Conservation (phyloP, 139 green algal species). For the Nannochloris sp. region DNA sequence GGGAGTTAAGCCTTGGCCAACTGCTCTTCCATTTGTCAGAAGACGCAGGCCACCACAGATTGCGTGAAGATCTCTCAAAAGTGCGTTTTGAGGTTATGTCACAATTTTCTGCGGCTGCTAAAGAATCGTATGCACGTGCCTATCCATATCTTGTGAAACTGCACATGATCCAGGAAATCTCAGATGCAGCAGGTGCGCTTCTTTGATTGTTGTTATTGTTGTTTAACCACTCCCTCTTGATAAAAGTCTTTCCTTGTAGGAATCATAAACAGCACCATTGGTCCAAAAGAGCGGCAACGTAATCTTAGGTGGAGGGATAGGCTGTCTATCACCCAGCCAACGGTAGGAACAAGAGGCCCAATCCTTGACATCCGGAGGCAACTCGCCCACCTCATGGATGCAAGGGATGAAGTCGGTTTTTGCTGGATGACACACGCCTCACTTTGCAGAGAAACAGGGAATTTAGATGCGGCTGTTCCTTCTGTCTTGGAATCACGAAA, state of each 20-base stretch:
- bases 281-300: constrained; percentile 29
- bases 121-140: constrained; percentile 79
- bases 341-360: constrained; percentile 62
- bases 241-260: too few species aligned
- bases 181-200: constrained; percentile 25
- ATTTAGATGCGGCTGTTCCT: constrained; percentile 71
- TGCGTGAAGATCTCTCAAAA: constrained; percentile 25
- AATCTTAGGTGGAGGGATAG: constrained; percentile 64
- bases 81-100: constrained; percentile 50
- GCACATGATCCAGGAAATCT: constrained; percentile 67
- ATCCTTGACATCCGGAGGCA: constrained; percentile 72
- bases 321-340: constrained; percentile 51
- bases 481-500: constrained; percentile 73
- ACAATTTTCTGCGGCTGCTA: constrained; percentile 62
- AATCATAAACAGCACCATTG: neutral
- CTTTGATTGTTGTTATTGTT: neutral
- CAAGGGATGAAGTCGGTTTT: constrained; percentile 39
- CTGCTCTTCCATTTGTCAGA: constrained; percentile 43
- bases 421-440: constrained; percentile 75
- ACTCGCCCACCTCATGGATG: constrained; percentile 46
- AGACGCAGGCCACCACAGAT: constrained; percentile 8
- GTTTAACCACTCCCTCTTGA: neutral
- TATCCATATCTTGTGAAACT: constrained; percentile 81
- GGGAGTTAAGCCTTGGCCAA: constrained; percentile 58
- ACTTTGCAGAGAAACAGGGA: constrained; percentile 68